Conservation (phyloP, 805 yeast genomes). For the Teunomyces atbi region DNA sequence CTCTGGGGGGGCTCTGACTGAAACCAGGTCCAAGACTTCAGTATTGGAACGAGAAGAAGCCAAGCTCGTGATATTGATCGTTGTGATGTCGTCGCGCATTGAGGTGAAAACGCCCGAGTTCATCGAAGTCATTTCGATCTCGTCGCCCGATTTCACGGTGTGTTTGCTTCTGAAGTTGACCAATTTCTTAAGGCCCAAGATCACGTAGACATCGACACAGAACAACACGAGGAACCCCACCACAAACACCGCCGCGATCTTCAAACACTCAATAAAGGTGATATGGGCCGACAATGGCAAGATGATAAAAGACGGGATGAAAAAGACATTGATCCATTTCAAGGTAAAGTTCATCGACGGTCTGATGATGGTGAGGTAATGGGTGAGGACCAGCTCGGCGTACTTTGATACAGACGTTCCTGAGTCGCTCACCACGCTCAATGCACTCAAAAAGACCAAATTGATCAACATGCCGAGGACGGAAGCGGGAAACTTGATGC, state of each 20-base stretch:
- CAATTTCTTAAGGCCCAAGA: slow-evolving; percentile 18
- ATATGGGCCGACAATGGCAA: slow-evolving; percentile 68
- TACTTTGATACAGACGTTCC: slow-evolving; percentile 16
- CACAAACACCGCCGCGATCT: slow-evolving; percentile 71
- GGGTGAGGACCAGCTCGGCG: slow-evolving; percentile 21
- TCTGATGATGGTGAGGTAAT: slow-evolving; percentile 42
- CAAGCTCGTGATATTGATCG: slow-evolving; percentile 28
- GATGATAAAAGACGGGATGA: slow-evolving; percentile 73
- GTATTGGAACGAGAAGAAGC: not conserved
- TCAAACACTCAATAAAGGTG: slow-evolving; percentile 64
- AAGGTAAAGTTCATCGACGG: slow-evolving; percentile 68
- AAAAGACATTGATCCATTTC: slow-evolving; percentile 76
- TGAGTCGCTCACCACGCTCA: slow-evolving; percentile 25
- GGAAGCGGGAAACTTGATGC: slow-evolving; percentile 64
- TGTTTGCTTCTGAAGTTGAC: slow-evolving; percentile 6
- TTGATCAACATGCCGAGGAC: slow-evolving; percentile 68
- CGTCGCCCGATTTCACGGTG: slow-evolving; percentile 12
- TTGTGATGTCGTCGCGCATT: slow-evolving; percentile 38
- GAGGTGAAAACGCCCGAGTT: slow-evolving; percentile 18
- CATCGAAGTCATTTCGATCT: slow-evolving; percentile 13
- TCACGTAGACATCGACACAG: slow-evolving; percentile 44
- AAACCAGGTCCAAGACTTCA: not conserved
- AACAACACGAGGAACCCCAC: slow-evolving; percentile 57
- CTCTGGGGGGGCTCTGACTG: no score
- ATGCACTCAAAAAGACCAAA: slow-evolving; percentile 43